Evolutionary conservation across 192 early-diverging fungal species (phyloP).

Genomic region (Kappamyces sp.): DNA sequence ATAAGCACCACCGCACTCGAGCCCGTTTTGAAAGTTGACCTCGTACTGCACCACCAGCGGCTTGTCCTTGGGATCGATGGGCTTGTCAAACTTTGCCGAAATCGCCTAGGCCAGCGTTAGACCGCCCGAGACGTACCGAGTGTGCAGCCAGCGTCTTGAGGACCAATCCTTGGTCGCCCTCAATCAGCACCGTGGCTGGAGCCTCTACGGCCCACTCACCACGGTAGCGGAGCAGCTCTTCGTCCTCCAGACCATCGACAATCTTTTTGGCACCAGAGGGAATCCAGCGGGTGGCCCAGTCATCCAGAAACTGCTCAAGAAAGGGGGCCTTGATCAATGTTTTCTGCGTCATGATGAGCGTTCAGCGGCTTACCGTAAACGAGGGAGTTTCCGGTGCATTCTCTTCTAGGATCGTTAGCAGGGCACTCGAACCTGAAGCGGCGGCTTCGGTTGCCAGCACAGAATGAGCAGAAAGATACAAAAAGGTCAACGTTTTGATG

Average conservation of each 20-base stretch:
- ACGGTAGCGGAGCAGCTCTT: slow-evolving; percentile 59
- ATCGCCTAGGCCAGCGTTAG: slow-evolving; percentile 60
- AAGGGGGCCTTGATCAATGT: slow-evolving; percentile 63
- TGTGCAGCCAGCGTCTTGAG: slow-evolving; percentile 75
- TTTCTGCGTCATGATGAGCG: too few relatives aligned
- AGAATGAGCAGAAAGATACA: too few relatives aligned
- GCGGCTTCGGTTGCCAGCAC: too few relatives aligned
- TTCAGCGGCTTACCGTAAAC: too few relatives aligned
- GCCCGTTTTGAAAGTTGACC: slow-evolving; percentile 79
- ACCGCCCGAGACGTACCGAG: slow-evolving; percentile 50
- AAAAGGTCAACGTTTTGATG: too few relatives aligned
- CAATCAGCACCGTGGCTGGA: slow-evolving; percentile 44
- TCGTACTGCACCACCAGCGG: slow-evolving; percentile 79
- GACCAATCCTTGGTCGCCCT: slow-evolving; percentile 69
- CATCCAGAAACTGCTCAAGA: slow-evolving; percentile 64
- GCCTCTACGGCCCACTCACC: slow-evolving; percentile 74
- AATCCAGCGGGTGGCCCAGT: slow-evolving; percentile 60
- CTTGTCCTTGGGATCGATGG: slow-evolving; percentile 68
- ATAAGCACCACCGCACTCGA: slow-evolving; percentile 92
- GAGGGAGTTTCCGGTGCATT: too few relatives aligned
- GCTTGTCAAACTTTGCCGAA: slow-evolving; percentile 60
- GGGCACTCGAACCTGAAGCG: too few relatives aligned
- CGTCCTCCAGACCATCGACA: slow-evolving; percentile 64
- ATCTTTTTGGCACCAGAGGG: slow-evolving; percentile 63
- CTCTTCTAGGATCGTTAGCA: too few relatives aligned